Conservation (phyloP, 441 rosid species). For the Macaranga tanarius region DNA sequence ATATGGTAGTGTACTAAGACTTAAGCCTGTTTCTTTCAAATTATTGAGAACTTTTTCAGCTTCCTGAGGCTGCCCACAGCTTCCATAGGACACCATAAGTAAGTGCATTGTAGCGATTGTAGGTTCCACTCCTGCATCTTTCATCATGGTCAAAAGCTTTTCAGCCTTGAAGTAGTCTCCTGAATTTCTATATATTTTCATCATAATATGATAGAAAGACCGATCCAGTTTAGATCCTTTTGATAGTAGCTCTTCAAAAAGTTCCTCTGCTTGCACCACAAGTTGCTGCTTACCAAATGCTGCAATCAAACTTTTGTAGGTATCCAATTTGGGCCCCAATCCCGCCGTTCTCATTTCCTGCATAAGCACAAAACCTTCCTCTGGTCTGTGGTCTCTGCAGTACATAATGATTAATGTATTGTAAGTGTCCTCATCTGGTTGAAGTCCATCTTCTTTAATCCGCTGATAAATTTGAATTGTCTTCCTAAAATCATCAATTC, state of each 20-base stretch:
- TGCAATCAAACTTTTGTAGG: slow-evolving; percentile 89
- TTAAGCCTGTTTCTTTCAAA: slow-evolving; percentile 62
- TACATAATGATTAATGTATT: slow-evolving; percentile 83
- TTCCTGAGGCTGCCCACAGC: slow-evolving; percentile 84
- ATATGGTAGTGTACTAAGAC: slow-evolving; percentile 74
- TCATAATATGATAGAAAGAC: slow-evolving; percentile 87
- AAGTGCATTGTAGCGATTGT: slow-evolving; percentile 87
- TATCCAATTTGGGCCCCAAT: slow-evolving; percentile 76
- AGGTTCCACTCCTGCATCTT: slow-evolving; percentile 79
- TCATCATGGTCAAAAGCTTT: slow-evolving; percentile 66
- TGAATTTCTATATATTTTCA: slow-evolving; percentile 78
- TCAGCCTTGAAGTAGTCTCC: slow-evolving; percentile 79
- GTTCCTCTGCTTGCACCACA: slow-evolving; percentile 71
- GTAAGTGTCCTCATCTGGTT: slow-evolving; percentile 85
- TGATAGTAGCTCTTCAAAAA: slow-evolving; percentile 63
- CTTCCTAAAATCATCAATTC: slow-evolving; percentile 73
- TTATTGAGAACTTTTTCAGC: slow-evolving; percentile 78
- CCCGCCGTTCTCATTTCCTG: slow-evolving; percentile 70
- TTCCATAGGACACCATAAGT: slow-evolving; percentile 90
- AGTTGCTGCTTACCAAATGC: slow-evolving; percentile 78
- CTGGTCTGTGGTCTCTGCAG: slow-evolving; percentile 84
- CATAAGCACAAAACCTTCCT: slow-evolving; percentile 77
- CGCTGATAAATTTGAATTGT: slow-evolving; percentile 68
- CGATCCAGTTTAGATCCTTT: slow-evolving; percentile 78
- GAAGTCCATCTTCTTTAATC: slow-evolving; percentile 63